Evolutionary conservation across 106 monocot genomes (phyloP), one percentile per base, ranked within the genome.

Genomic region (Dendrobium chrysotoxum): DNA sequence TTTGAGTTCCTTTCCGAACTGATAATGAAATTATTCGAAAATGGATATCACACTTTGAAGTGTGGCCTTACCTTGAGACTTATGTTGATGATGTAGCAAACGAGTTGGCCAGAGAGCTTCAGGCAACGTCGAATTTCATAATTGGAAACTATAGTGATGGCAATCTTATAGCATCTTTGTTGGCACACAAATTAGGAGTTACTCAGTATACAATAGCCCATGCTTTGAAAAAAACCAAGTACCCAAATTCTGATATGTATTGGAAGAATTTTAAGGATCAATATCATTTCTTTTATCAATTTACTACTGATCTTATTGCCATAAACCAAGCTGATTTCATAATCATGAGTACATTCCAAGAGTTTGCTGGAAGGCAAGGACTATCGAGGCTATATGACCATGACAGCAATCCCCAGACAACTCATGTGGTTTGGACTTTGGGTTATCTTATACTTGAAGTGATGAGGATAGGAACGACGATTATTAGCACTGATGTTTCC

Each of bases 321-420:
- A 93, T 93, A 90, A 93, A 93, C 70, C 86, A 93, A 79, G 81
- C 90, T 15, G 93, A 93, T 82, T 93, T 90, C 81, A 93, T 93
- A 45, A 93, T 93, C 81, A 93, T 90, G 18, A 90, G 90, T 54
- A 93, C 90, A 15, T 93, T 88, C 88, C 93, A 93, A 73, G 93
- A 93, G 72, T 90, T 93, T 64, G 93, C 90, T 25, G 93, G 93
- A 75, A 93, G 88, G 93, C 90, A 76, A n/a, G n/a, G n/a, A n/a
- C n/a, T n/a, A n/a, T n/a, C n/a, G n/a, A n/a, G n/a, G n/a, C n/a
- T n/a, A n/a, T n/a, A n/a, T n/a, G n/a, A n/a, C n/a, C n/a, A n/a
- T n/a, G n/a, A n/a, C n/a, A n/a, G n/a, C n/a, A n/a, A n/a, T n/a
- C n/a, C n/a, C n/a, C n/a, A n/a, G n/a, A n/a, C n/a, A n/a, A n/a